These are phyloP conservation scores for Gentiana dahurica DNA, from an alignment of 257 asterid genomes.

Conservation along the genomic window DNA sequence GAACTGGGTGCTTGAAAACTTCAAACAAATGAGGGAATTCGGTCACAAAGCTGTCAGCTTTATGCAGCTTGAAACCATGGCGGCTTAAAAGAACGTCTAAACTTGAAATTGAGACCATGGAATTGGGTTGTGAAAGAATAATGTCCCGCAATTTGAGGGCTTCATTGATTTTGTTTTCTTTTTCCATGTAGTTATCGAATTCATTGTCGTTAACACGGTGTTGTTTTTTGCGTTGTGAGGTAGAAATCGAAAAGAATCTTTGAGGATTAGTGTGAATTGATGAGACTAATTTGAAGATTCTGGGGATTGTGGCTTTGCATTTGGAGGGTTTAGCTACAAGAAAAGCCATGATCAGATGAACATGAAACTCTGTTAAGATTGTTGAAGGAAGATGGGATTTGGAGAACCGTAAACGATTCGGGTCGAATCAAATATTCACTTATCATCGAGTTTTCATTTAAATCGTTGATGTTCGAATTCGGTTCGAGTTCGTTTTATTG, in stretches of 20 bases:
- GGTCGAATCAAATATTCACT: no score
- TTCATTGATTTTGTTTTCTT: constrained; percentile 69
- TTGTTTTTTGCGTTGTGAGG: constrained; percentile 68
- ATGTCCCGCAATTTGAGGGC: constrained; percentile 57
- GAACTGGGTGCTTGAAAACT: constrained; percentile 84
- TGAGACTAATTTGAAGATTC: not conserved
- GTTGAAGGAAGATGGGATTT: no score
- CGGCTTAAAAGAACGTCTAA: constrained; percentile 58
- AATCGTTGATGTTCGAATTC: no score
- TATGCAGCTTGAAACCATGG: constrained; percentile 59
- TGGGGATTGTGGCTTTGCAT: constrained; percentile 5
- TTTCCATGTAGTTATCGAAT: constrained; percentile 72
- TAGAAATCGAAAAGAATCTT: constrained; percentile 58
- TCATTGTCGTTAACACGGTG: constrained; percentile 71
- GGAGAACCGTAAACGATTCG: no score
- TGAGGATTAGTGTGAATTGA: not conserved
- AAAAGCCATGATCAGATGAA: no score
- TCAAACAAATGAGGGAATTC: constrained; percentile 77
- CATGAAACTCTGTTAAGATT: no score
- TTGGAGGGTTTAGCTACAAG: not conserved
- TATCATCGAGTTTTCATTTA: no score
- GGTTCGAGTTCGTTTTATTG: no score
- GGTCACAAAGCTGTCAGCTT: constrained; percentile 63
- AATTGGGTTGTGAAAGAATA: constrained; percentile 51
- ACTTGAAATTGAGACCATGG: constrained; percentile 48